Evolutionary conservation across 1,139 yeast genomes (phyloP), one percentile per base, ranked within the genome.

Genomic region (Wickerhamiella infanticola): DNA sequence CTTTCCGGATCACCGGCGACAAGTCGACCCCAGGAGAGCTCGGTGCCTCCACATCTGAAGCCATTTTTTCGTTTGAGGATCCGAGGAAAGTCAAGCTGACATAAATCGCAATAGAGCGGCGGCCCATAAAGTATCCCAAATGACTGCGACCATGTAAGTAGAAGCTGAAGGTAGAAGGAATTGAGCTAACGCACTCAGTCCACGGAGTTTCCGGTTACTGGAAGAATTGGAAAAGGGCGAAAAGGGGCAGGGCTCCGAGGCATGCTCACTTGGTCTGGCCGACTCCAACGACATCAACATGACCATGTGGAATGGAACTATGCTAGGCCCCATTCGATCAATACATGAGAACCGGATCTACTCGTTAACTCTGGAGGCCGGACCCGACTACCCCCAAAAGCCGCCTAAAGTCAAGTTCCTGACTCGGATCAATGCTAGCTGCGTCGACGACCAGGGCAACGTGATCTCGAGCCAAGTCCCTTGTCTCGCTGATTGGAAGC

Each of bases 201-300:
- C 97, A 53, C 77, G 97, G 65, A 86, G 86, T 63, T 90, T 90
- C 65, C 83, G 94, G 60, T 74, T 90, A 42, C 72, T 90, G 53
- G 98, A 90, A 67, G 98, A 90, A 66, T 73, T 93, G 54, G 99
- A 93, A 63, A 90, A 88, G 60, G 98, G 98, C 45, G 99, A 93
- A 62, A 93, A 93, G 63, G 98, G 98, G 13, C 71, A 84, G 46
- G 97, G 98, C 29, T 93, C 96, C 35, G 97, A 93, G 63, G 82
- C 95, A 25, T 88, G 95, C 62, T 88, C 97, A 24, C 70, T 90
- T 53, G 99, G 98, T 0, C 98, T 98, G 3, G 98, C 98, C 35
- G 96, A 88, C 58, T 42, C 48, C 37, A 50, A 52, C 37, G 58
- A 60, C 48, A 54, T 48, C 39, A 38, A 47, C 11, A 54, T 54